Percentiles rank a stretch among this genome's conserved stretches.
Conservation (phyloP, 805 yeast species). For the Saturnispora diversa region DNA sequence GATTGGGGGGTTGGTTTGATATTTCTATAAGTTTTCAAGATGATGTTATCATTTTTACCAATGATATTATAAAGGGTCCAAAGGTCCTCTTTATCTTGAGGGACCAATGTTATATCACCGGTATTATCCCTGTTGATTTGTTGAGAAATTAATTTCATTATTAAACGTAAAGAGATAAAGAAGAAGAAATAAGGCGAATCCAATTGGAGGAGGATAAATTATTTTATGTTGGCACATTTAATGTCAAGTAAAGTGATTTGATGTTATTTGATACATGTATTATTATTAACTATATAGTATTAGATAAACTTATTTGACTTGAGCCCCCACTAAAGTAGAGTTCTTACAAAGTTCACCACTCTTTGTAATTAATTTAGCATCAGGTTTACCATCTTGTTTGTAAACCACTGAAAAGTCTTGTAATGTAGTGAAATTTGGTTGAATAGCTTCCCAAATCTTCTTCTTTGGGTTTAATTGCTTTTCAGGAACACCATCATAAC, state of each 20-base stretch:
- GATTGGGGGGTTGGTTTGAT: slow-evolving; percentile 32
- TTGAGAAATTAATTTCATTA: slow-evolving; percentile 50
- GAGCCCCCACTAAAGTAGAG: slow-evolving; percentile 63
- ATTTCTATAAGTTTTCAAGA: slow-evolving; percentile 60
- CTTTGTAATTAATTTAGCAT: slow-evolving; percentile 65
- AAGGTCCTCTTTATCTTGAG: slow-evolving; percentile 87
- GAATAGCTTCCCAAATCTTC: slow-evolving; percentile 94
- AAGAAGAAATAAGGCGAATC: not conserved
- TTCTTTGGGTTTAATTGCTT: slow-evolving; percentile 93
- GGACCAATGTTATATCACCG: slow-evolving; percentile 58
- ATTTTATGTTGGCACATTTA: too few relatives aligned
- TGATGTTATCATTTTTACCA: slow-evolving; percentile 66
- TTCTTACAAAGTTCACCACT: slow-evolving; percentile 74
- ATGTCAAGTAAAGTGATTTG: too few relatives aligned
- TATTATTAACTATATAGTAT: too few relatives aligned
- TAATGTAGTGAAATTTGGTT: slow-evolving; percentile 82
- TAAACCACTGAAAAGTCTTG: slow-evolving; percentile 70
- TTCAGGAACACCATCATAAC: slow-evolving; percentile 82
- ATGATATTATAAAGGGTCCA: slow-evolving; percentile 82
- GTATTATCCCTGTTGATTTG: slow-evolving; percentile 49
- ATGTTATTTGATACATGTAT: too few relatives aligned
- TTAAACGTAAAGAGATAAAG: not conserved
- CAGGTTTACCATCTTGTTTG: slow-evolving; percentile 69
- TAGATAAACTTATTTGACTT: slow-evolving; percentile 51
- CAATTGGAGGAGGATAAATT: not conserved